Percentiles rank a stretch among this genome's conserved stretches.
Conservation (phyloP, 1,284 basidiomycete genomes). For the Earliella scabrosa region DNA sequence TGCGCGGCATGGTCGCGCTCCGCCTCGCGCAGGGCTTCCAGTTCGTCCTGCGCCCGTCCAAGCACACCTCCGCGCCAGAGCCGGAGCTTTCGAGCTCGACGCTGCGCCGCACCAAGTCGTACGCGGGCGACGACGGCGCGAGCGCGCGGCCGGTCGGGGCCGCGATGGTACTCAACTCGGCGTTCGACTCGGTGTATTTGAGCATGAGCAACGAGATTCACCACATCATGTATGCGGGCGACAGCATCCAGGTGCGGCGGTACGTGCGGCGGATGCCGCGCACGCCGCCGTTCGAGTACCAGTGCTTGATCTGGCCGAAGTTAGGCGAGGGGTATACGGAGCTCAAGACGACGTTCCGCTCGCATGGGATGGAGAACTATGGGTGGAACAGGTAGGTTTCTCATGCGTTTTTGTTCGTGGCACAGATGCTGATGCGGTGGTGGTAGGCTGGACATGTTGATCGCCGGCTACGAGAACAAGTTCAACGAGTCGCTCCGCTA, state of each 20-base stretch:
- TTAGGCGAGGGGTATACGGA: conserved; percentile 87
- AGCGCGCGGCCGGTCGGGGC: conserved; percentile 67
- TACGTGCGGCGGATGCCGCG: conserved; percentile 80
- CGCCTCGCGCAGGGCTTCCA: conserved; percentile 97
- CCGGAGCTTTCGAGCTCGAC: conserved; percentile 24
- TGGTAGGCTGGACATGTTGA: conserved; percentile 76
- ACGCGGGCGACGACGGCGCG: conserved; percentile 50
- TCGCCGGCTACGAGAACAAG: conserved; percentile 84
- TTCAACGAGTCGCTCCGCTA: conserved; percentile 85
- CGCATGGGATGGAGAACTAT: conserved; percentile 80
- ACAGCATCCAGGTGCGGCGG: conserved; percentile 86
- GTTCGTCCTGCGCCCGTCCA: conserved; percentile 68
- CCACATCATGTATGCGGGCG: conserved; percentile 85
- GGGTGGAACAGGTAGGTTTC: conserved; percentile 78
- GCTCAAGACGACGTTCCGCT: conserved; percentile 75
- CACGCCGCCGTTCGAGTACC: conserved; percentile 73
- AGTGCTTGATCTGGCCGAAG: conserved; percentile 93
- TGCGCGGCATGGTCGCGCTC: conserved; percentile 94
- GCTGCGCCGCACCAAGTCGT: conserved; percentile 57
- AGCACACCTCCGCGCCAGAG: conserved; percentile 25
- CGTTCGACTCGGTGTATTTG: conserved; percentile 83
- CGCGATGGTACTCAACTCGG: conserved; percentile 69
- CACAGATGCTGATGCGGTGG: conserved; percentile 1
- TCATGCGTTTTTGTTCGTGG: background rate
- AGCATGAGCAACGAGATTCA: conserved; percentile 97